These are phyloP conservation scores for Plantago major DNA, from an alignment of 257 asterid genomes.

Conservation along the genomic window DNA sequence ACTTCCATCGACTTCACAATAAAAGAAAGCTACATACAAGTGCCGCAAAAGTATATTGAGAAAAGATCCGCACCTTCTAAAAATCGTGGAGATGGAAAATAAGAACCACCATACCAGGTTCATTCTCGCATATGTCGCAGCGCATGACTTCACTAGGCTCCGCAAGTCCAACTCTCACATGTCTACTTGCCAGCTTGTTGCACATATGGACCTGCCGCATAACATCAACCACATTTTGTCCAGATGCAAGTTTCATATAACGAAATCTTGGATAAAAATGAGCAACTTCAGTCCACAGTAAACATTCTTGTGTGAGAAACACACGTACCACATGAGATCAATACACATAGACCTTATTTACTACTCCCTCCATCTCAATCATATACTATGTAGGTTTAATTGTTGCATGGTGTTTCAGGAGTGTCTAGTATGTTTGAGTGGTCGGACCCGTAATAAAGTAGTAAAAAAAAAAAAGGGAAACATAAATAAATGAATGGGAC, in stretches of 20 bases:
- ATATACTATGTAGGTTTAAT: too few species aligned
- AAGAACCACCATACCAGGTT: constrained; percentile 65
- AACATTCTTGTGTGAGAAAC: too few species aligned
- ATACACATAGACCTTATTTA: too few species aligned
- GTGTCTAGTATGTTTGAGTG: too few species aligned
- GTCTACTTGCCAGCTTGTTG: constrained; percentile 94
- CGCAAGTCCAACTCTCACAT: constrained; percentile 87
- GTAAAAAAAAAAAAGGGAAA: too few species aligned
- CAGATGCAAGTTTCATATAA: neutral
- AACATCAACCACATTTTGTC: constrained; percentile 1
- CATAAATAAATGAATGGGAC: too few species aligned
- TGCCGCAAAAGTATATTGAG: constrained; percentile 15
- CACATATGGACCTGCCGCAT: constrained; percentile 78
- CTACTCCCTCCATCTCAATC: too few species aligned
- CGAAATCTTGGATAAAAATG: too few species aligned
- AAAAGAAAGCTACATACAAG: constrained; percentile 78
- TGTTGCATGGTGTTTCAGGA: too few species aligned
- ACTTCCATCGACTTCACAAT: constrained; percentile 93
- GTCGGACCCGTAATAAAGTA: too few species aligned
- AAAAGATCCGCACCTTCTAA: constrained; percentile 13
- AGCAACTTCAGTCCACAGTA: too few species aligned
- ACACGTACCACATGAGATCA: too few species aligned
- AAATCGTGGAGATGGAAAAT: constrained; percentile 21
- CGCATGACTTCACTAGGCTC: constrained; percentile 75
- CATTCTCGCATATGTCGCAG: constrained; percentile 87